Conservation (phyloP, 345 rosid genomes). For the Eutrema heterophyllum region DNA sequence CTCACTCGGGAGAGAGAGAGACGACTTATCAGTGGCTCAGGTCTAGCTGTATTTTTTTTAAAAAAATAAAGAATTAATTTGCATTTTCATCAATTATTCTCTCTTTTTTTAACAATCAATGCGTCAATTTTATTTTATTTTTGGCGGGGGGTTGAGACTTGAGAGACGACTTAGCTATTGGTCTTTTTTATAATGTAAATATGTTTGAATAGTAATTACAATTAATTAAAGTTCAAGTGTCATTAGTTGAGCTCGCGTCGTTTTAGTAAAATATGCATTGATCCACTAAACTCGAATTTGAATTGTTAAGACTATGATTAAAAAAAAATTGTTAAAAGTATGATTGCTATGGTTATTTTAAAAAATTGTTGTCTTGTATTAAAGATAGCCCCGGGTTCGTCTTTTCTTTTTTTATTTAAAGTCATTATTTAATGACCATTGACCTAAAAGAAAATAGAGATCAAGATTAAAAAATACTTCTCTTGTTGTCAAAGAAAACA, state of each 20-base stretch:
- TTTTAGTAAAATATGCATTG: not conserved
- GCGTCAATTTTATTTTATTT: not conserved
- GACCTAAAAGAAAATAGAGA: not conserved
- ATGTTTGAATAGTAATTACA: not conserved
- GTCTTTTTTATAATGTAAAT: not conserved
- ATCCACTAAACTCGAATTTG: not conserved
- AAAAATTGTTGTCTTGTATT: not conserved
- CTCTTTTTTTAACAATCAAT: not conserved
- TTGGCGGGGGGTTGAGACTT: not conserved
- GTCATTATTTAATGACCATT: not conserved
- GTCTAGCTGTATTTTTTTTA: not conserved
- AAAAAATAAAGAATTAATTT: not conserved
- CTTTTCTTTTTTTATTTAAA: not conserved
- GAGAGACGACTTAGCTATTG: constrained; percentile 12
- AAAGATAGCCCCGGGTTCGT: not conserved
- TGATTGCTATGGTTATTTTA: too few species aligned
- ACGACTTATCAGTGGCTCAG: constrained; percentile 3
- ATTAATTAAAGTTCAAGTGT: not conserved
- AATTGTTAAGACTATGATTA: not conserved
- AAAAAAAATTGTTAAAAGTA: too few species aligned
- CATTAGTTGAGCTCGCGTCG: constrained; percentile 19
- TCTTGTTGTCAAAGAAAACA: too few species aligned
- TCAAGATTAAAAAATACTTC: too few species aligned
- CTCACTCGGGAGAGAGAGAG: constrained; percentile 4
- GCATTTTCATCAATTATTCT: not conserved